phyloP scores from a whole-genome alignment of 2,329 filamentous ascomycete genomes.

The Chaetomiaceae sp. region DNA sequence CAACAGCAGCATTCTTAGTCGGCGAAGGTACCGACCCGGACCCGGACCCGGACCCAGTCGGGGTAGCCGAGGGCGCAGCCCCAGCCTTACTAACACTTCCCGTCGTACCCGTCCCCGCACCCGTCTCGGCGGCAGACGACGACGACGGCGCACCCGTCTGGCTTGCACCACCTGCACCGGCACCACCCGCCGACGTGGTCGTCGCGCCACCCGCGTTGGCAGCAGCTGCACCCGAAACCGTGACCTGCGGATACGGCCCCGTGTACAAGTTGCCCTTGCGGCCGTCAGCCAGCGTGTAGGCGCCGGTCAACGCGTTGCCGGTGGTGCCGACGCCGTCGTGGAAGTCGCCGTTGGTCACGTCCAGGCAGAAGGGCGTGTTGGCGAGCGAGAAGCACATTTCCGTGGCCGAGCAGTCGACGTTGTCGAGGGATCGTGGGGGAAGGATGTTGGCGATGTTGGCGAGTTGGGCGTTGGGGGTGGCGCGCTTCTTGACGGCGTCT shows the following conservation, averaged over 20 bases:
- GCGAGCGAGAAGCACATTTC: conserved; percentile 2
- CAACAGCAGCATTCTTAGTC: too few relatives aligned
- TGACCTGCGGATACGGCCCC: conserved; percentile 1
- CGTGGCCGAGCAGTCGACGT: background rate
- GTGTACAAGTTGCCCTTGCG: conserved; percentile 7
- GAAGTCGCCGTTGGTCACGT: conserved; percentile 1
- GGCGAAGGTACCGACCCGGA: too few relatives aligned
- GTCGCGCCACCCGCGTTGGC: background rate
- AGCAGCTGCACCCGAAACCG: background rate
- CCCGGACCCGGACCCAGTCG: too few relatives aligned
- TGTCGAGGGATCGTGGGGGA: background rate
- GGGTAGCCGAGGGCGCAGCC: too few relatives aligned
- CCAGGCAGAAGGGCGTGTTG: background rate
- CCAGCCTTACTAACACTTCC: too few relatives aligned
- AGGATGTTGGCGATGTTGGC: conserved; percentile 3
- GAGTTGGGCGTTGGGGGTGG: conserved; percentile 1
- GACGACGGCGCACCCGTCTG: background rate
- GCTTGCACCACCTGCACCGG: background rate
- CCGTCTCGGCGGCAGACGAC: too few relatives aligned
- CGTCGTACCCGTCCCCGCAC: background rate
- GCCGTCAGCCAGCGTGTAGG: conserved; percentile 1
- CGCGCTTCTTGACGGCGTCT: conserved; percentile 5
- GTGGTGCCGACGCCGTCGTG: conserved; percentile 3
- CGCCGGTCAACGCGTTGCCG: background rate
- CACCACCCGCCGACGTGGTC: background rate